phyloP scores from a whole-genome alignment of 2,329 filamentous ascomycete genomes.

The Aspergillus jensenii region DNA sequence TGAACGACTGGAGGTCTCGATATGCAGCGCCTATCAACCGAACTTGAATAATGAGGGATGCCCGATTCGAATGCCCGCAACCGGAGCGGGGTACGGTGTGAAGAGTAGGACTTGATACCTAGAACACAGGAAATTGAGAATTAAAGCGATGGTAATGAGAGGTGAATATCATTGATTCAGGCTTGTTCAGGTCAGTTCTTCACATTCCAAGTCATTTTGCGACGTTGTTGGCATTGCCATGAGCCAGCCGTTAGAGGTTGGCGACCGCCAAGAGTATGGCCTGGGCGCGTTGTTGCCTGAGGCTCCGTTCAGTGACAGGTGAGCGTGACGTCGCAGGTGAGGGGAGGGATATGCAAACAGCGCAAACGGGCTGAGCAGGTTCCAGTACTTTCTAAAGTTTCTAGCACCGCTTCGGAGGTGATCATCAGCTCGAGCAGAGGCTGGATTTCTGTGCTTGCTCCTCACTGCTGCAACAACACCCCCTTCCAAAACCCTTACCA shows the following conservation, averaged over 20 bases:
- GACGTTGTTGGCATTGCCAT: not conserved
- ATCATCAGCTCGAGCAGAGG: constrained; percentile 25
- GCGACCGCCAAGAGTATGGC: constrained; percentile 4
- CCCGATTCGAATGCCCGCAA: not conserved
- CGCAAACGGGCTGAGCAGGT: constrained; percentile 33
- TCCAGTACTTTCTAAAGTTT: constrained; percentile 43
- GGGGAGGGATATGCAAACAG: constrained; percentile 27
- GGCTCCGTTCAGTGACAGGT: not conserved
- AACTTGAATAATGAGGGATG: not conserved
- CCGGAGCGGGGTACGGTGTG: constrained; percentile 1
- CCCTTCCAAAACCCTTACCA: constrained; percentile 8
- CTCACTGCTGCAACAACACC: constrained; percentile 9
- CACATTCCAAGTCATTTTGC: not conserved
- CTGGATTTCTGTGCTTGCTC: constrained; percentile 17
- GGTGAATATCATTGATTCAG: not conserved
- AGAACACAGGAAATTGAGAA: not conserved
- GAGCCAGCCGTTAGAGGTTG: not conserved
- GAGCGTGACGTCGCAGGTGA: constrained; percentile 15
- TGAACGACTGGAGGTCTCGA: not conserved
- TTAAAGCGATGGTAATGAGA: not conserved
- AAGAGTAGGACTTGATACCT: not conserved
- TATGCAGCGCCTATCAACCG: not conserved
- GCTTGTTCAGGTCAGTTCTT: not conserved
- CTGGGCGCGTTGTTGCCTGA: not conserved
- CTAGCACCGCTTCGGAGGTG: constrained; percentile 10